A percentile compares a stretch with the other conserved stretches of the same genome.
Evolutionary conservation across 768 basidiomycete genomes (phyloP).

Genomic region (Lentinus tigrinus): DNA sequence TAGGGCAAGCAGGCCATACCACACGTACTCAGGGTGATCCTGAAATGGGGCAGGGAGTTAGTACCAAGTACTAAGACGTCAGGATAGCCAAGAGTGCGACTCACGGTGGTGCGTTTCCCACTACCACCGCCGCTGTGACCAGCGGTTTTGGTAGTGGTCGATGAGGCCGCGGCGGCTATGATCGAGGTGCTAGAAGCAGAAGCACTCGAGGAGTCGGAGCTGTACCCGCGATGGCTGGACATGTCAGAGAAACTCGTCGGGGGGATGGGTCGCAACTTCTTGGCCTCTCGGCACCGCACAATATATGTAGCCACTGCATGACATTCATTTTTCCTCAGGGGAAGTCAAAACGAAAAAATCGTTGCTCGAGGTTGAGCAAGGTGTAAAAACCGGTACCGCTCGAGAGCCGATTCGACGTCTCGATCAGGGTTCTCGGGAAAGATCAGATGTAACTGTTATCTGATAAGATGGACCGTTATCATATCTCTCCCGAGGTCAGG

Average conservation of each 20-base stretch:
- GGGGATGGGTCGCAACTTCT: background rate
- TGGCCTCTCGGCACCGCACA: background rate
- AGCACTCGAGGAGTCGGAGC: too few species aligned
- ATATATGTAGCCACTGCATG: background rate
- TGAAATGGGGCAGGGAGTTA: background rate
- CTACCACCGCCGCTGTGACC: background rate
- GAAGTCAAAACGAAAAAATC: background rate
- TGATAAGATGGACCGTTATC: constrained; percentile 9
- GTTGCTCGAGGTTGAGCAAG: background rate
- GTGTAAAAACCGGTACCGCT: background rate
- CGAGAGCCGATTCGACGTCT: background rate
- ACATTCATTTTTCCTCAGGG: background rate
- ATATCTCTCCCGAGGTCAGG: background rate
- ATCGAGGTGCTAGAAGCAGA: too few species aligned
- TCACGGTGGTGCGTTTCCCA: background rate
- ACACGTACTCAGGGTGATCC: constrained; percentile 3
- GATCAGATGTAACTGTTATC: background rate
- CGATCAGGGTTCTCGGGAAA: background rate
- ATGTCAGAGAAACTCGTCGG: background rate
- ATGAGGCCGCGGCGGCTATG: too few species aligned
- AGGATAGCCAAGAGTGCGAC: background rate
- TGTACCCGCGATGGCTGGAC: background rate
- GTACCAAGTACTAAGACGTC: background rate
- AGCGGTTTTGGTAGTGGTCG: background rate
- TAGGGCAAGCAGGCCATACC: constrained; percentile 7